Base-by-base conservation (phyloP, 306 rosid species). In the Quercus berberidifolia region DNA sequence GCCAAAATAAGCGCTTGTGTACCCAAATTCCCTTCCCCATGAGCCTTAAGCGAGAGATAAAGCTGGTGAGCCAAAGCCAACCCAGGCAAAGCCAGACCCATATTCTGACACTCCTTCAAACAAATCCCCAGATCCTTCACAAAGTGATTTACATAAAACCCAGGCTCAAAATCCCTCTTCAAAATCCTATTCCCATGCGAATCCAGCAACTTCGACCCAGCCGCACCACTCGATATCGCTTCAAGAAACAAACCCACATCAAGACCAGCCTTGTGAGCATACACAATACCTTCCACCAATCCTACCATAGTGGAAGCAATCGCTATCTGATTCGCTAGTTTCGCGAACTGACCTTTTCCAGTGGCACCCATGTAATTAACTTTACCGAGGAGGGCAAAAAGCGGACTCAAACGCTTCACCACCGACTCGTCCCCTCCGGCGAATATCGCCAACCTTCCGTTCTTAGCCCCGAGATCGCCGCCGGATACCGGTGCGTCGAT, bases 111-210 rank as follows among this genome's bases (percentile, higher is more conserved):
- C 79, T 94, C 97, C 87, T 89, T 92, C 87, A 92, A 83, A 56
- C 97, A 94, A 75, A 94, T 91, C 72, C 97, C 97, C 81, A 94
- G 85, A 74, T 91, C 99, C 86, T 94, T 94, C 31, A 94, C 97
- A 57, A 94, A 92, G 54, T 92, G 97, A 55, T 92, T 84, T 79
- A 94, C 94, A 18, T 74, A 94, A 49, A 94, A 94, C 1, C 97
- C 98, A 0, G 99, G 85, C 49, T 83, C 93, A 26, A 94, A 91
- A 82, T 94, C 94, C 90, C 96, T 86, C 80, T 81, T 83, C 84
- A 94, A 26, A 10, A 94, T 94, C 75, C 90, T 83, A 35, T 31
- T 72, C 5, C 93, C 97, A 20, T 92, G n/a, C 76, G 84, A 74
- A 35, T 92, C 97, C 84, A 91, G 86, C 28, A 85, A 88, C 73